Conservation (phyloP, 768 basidiomycete species). For the Boletus sp. region DNA sequence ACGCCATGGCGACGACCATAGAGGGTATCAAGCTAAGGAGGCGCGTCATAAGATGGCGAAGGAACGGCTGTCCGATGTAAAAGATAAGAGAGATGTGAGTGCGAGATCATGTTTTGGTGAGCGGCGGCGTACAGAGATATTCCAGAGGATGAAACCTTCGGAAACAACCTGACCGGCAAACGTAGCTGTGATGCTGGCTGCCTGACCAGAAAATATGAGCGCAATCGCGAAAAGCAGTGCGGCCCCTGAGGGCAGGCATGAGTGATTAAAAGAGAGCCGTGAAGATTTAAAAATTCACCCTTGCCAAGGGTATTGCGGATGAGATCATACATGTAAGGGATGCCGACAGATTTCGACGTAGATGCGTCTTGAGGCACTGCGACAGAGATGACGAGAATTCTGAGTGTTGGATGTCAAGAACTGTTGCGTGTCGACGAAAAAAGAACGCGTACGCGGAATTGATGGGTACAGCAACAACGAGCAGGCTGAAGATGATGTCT, state of each 20-base stretch:
- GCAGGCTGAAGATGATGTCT: slow-evolving; percentile 44
- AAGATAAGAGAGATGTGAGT: background rate
- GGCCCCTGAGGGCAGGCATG: slow-evolving; percentile 2
- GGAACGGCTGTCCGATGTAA: slow-evolving; percentile 21
- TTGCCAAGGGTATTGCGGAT: slow-evolving; percentile 40
- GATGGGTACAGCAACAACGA: slow-evolving; percentile 48
- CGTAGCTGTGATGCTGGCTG: slow-evolving; percentile 49
- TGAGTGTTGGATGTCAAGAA: background rate
- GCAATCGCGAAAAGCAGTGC: slow-evolving; percentile 49
- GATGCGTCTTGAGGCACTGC: slow-evolving; percentile 6
- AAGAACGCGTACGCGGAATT: slow-evolving; percentile 36
- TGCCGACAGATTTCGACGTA: slow-evolving; percentile 31
- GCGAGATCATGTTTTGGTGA: background rate
- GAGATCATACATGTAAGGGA: slow-evolving; percentile 43
- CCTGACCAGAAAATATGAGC: slow-evolving; percentile 46
- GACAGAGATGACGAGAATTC: slow-evolving; percentile 39
- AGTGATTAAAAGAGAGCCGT: background rate
- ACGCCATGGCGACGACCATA: slow-evolving; percentile 41
- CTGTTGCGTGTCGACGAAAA: background rate
- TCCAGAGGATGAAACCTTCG: slow-evolving; percentile 51
- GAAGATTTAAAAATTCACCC: slow-evolving; percentile 20
- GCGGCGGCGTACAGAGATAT: slow-evolving; percentile 32
- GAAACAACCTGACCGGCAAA: slow-evolving; percentile 48
- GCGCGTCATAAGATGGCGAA: slow-evolving; percentile 45
- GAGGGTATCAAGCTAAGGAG: slow-evolving; percentile 46